Evolutionary conservation across 169 alveolate species (phyloP), one percentile per base, ranked within the genome.

Genomic region (Cryptosporidium xiaoi): DNA sequence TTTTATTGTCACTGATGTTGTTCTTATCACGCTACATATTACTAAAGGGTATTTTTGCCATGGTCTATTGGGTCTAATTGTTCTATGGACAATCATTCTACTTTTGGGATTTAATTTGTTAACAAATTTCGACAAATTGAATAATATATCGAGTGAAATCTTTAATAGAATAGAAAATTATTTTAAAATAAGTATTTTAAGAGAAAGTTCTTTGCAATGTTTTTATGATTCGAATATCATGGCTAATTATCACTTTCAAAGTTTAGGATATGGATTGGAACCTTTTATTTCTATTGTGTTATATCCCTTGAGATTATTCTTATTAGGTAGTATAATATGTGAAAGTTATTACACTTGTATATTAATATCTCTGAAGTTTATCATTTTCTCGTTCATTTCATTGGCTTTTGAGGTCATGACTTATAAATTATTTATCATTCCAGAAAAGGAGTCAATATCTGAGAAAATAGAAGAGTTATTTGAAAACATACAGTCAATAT

Each of bases 231-330:
- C 48, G 10, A 40, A 40, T 40, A 40, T 40, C 4, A 40, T 40
- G 48, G 48, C 10, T 40, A 40, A 40, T 40, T 1, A 40, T 40
- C 10, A 40, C 48, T 40, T 40, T 40, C 4, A 40, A 40, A 40
- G 10, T 6, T 44, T 77, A 60, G 48, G 40, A 27, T 40, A 33
- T 58, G 87, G 87, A 27, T 18, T 56, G 6, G 33, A 27, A 29
- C 46, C 60, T 44, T 44, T 27, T 4, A 34, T 77, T 77, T n/a
- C 34, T 16, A 20, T 77, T 33, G 15, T 77, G 18, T 44, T 77
- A 15, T 77, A 40, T 36, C 87, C 87, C n/a, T 3, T 77, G 15
- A 56, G 87, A 77, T 40, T 77, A n/a, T 60, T 60, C 29, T 8
- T 69, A 7, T 55, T 69, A 51, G 83, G 66, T 2, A 51, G 51